Conservation (phyloP, 169 alveolate genomes). For the Cryptosporidium tyzzeri region DNA sequence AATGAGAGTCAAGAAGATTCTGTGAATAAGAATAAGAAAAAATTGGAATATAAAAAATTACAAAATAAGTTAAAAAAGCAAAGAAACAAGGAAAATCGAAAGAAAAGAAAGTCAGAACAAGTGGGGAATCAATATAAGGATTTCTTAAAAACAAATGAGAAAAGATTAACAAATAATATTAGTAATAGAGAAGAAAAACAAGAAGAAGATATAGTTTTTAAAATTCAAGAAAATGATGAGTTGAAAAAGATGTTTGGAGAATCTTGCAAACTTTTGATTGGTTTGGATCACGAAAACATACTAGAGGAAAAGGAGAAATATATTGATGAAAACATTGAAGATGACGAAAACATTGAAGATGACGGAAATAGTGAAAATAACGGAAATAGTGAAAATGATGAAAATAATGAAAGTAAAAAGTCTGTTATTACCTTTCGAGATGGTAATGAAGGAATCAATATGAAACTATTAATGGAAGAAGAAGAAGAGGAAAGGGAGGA, state of each 20-base stretch:
- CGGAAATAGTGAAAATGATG: not conserved
- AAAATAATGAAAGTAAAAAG: not conserved
- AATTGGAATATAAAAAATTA: not conserved
- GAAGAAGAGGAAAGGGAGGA: conserved; percentile 40
- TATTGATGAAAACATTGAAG: not conserved
- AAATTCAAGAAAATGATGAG: conserved; percentile 14
- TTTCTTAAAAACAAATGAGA: not conserved
- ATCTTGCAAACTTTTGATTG: conserved; percentile 35
- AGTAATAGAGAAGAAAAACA: not conserved
- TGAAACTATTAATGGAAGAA: conserved; percentile 14
- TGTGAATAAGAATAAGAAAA: not conserved
- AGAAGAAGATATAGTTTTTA: not conserved
- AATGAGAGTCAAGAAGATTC: not conserved
- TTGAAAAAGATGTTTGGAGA: conserved; percentile 29
- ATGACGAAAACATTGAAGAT: not conserved
- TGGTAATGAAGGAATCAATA: not conserved
- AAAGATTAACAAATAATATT: not conserved
- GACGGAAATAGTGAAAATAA: no score
- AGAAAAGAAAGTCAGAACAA: not conserved
- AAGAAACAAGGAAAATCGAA: not conserved
- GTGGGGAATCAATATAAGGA: not conserved
- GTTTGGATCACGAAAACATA: not conserved
- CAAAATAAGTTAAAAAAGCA: not conserved
- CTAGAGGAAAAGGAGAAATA: not conserved
- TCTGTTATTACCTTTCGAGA: not conserved